These are phyloP conservation scores for Talaromyces nanjingensis DNA, from an alignment of 495 filamentous ascomycete genomes.

Conservation along the genomic window DNA sequence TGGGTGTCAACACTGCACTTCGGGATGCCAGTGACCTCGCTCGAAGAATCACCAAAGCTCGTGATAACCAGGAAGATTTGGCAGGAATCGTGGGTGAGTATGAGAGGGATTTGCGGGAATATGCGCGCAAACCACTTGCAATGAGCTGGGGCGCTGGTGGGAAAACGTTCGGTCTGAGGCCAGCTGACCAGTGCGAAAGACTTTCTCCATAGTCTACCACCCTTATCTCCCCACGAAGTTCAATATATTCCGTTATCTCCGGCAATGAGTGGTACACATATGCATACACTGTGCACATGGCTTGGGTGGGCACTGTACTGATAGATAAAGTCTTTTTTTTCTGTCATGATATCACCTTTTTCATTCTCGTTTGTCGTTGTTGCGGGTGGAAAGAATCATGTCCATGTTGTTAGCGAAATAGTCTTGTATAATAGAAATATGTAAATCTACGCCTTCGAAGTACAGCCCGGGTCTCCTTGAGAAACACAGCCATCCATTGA, in stretches of 20 bases:
- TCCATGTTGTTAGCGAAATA: not conserved
- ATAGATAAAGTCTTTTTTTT: not conserved
- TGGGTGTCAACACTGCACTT: slow-evolving; percentile 53
- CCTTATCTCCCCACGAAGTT: not conserved
- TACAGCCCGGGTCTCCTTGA: too few species aligned
- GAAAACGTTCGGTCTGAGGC: slow-evolving; percentile 21
- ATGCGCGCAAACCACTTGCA: slow-evolving; percentile 16
- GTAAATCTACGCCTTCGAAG: too few species aligned
- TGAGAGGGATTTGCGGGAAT: slow-evolving; percentile 23
- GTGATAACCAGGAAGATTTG: slow-evolving; percentile 20
- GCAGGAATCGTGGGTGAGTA: slow-evolving; percentile 21
- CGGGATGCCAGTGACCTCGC: slow-evolving; percentile 27
- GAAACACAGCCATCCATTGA: too few species aligned
- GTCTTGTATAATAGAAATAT: not conserved
- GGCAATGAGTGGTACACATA: not conserved
- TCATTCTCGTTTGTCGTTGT: not conserved
- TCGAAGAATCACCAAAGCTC: slow-evolving; percentile 20
- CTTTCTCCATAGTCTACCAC: slow-evolving; percentile 8
- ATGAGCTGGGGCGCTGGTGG: slow-evolving; percentile 22
- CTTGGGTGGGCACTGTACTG: not conserved
- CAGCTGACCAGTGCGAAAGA: slow-evolving; percentile 20
- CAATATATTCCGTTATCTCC: not conserved
- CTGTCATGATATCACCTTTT: not conserved
- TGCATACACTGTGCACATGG: not conserved
- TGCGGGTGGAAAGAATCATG: not conserved